Evolutionary conservation across 202 grass and related monocot species (phyloP).

Genomic region (Eragrostis tef): DNA sequence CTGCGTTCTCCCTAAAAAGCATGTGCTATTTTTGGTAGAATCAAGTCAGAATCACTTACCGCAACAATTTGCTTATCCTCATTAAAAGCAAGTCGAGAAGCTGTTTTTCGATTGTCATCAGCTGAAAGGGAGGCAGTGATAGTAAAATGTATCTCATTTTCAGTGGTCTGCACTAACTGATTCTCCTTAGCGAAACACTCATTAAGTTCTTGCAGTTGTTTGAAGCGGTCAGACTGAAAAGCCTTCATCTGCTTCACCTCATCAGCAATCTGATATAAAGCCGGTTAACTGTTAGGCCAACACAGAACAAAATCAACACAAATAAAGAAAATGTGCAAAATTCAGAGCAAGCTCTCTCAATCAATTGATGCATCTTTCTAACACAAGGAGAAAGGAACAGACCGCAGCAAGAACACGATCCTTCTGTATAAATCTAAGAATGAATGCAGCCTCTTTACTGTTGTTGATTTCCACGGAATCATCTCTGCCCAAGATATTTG

Average conservation of each 20-base stretch:
- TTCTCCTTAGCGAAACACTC: conserved; percentile 60
- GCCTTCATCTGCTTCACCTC: conserved; percentile 76
- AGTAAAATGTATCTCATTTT: conserved; percentile 85
- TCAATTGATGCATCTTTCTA: too few species aligned
- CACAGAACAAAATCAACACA: neutral
- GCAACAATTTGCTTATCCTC: conserved; percentile 96
- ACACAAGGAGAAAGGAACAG: conserved; percentile 44
- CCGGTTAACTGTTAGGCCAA: neutral
- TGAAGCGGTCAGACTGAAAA: conserved; percentile 70
- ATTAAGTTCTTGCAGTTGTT: conserved; percentile 79
- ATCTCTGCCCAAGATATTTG: conserved; percentile 69
- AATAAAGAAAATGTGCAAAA: neutral
- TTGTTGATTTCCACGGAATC: conserved; percentile 67
- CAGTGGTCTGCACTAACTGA: conserved; percentile 69
- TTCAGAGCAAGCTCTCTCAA: neutral
- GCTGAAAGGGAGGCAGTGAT: conserved; percentile 70
- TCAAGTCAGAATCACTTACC: conserved; percentile 54
- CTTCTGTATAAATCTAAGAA: conserved; percentile 88
- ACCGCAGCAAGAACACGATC: conserved; percentile 82
- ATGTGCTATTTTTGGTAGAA: conserved; percentile 18
- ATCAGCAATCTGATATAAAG: conserved; percentile 64
- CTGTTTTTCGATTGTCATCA: conserved; percentile 81
- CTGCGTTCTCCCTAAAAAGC: conserved; percentile 32
- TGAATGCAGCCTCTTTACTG: conserved; percentile 73
- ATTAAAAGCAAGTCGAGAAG: conserved; percentile 77